Evolutionary conservation across 106 monocot genomes (phyloP), one percentile per base, ranked within the genome.

Genomic region (Vanilla planifolia): DNA sequence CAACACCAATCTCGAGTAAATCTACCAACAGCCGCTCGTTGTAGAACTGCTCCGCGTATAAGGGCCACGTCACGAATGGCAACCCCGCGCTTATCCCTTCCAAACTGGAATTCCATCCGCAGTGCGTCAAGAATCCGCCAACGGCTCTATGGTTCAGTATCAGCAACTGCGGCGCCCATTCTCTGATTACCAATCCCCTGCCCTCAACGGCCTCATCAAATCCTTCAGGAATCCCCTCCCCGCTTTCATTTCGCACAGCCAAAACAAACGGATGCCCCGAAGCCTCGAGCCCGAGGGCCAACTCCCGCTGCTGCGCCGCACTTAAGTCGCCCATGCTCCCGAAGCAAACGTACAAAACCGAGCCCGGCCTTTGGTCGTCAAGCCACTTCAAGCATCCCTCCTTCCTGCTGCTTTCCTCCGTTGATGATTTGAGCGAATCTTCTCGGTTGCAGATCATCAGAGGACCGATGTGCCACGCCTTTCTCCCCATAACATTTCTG

Each of bases 41-140:
- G 15, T 51, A 51, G 48, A 70, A 70, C 21, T 70, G 70, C 27
- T 70, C 70, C 8, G 27, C 36, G 6, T 61, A 62, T 19, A 71
- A 11, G 1, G 71, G 71, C 71, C 71, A 71, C 9, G 71, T 63
- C 16, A 51, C 30, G 63, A 71, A 5, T 14, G 71, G 55, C 71
- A 71, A 0, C 6, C 71, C 71, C 1, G 71, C 71, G 11, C 40
- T 19, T 8, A 63, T 34, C 23, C 55, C 55, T n/a, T 71, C 71
- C 14, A 71, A 16, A 17, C 51, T 26, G 13, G 71, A 71, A 32
- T 71, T 71, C 71, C 71, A 80, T 10, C 79, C 79, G 37, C 79
- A 70, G 61, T 80, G 71, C 24, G 63, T 71, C 53, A 71, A 52
- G 27, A 71, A 62, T 13, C 71, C 62, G 8, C 63, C 74, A 0